Base-by-base conservation (phyloP, 108 stramenopile species). In the Stephanodiscus minutulus region DNA sequence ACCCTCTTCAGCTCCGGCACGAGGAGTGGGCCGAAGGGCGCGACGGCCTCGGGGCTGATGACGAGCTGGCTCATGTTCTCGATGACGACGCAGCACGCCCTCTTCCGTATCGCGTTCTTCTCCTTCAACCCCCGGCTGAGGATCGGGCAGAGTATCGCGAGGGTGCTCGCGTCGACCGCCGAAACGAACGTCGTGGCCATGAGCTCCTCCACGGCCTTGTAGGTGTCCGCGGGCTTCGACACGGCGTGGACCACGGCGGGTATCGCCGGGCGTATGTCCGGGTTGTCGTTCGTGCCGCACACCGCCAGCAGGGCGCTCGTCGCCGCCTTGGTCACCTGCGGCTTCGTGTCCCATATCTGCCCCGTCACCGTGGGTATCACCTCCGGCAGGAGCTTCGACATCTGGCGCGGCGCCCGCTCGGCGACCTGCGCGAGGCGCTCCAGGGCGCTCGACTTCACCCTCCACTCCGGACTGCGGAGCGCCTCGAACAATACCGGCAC, bases 31-130 rank as follows among this genome's bases (percentile, higher is more conserved):
- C 96, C 85, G 81, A 98, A 98, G 3, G 97, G 96, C 24, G 96
- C 96, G 33, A 97, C 96, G 37, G 96, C 97, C 60, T 87, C 83
- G 10, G 98, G 97, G 28, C 92, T 82, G 57, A 95, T 94, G 53
- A 99, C 97, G 33, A 99, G 82, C 74, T 89, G 91, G 61, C 89
- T 87, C 97, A 99, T 98, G 81, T 98, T 99, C 46, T 94, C 91
- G 72, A 98, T 97, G 64, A 98, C 97, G 67, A 98, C 87, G 60
- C 95, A 92, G 31, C 92, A 95, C 70, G 95, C 80, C 28, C 98
- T 92, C 82, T 97, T 96, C 61, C 91, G 86, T 35, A 92, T 82
- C 7, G 97, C 96, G 56, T 92, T 91, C 74, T 96, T 96, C 39
- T 92, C 89, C 47, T 96, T 91, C 50, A 99, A 75, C 22, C 96